Percentiles rank a stretch among this genome's conserved stretches.
These are phyloP conservation scores for Arabis hirsuta DNA, from an alignment of 345 rosid genomes.

Conservation along the genomic window DNA sequence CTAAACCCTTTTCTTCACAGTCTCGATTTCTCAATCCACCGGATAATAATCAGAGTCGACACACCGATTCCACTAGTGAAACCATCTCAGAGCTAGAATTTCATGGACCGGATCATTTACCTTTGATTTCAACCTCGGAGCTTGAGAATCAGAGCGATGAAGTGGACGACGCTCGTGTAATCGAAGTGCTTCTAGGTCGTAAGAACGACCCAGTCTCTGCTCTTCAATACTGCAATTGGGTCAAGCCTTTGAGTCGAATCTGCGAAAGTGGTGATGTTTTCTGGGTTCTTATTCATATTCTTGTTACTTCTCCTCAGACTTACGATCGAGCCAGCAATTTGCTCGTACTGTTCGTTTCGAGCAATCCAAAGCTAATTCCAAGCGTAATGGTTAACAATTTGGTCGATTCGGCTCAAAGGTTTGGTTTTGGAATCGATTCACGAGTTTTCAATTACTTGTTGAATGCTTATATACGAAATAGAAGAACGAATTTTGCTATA, in stretches of 20 bases:
- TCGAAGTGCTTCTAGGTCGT: conserved; percentile 51
- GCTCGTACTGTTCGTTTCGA: conserved; percentile 47
- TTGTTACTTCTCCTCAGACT: conserved; percentile 42
- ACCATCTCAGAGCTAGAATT: conserved; percentile 14
- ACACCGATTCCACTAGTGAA: conserved; percentile 25
- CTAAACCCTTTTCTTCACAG: conserved; percentile 48
- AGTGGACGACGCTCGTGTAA: conserved; percentile 42
- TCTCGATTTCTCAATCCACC: conserved; percentile 33
- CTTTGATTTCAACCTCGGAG: neutral
- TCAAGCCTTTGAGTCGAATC: conserved; percentile 43
- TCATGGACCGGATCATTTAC: neutral
- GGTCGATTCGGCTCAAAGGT: conserved; percentile 46
- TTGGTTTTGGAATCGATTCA: conserved; percentile 44
- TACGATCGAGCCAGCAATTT: conserved; percentile 41
- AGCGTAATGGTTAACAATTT: conserved; percentile 47
- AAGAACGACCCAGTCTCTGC: conserved; percentile 53
- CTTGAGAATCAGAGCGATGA: neutral
- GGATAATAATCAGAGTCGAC: conserved; percentile 6
- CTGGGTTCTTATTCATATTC: conserved; percentile 58
- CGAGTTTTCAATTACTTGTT: conserved; percentile 59
- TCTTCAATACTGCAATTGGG: conserved; percentile 46
- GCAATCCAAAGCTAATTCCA: conserved; percentile 45
- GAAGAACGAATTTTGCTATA: conserved; percentile 47
- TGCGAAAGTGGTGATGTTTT: conserved; percentile 50
- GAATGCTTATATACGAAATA: conserved; percentile 53